Evolutionary conservation across 139 green algal species (phyloP).

Genomic region (Chlorella sp.): DNA sequence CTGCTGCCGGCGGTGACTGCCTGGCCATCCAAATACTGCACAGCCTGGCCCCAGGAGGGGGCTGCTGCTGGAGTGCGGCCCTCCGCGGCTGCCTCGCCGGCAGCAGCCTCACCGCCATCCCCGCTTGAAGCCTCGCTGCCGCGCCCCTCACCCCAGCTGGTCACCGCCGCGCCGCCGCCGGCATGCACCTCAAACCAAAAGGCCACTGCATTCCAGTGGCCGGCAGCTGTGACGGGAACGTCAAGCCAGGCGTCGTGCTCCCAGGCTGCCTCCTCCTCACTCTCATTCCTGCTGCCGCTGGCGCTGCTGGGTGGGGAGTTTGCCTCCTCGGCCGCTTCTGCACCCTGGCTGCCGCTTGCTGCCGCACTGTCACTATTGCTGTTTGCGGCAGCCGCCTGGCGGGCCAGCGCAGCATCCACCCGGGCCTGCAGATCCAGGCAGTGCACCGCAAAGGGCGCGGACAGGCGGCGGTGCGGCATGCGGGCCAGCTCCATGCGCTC

Average conservation of each 20-base stretch:
- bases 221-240: conserved; percentile 35
- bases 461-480: conserved; percentile 50
- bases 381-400: neutral
- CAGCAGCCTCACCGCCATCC: neutral
- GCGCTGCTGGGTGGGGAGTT: neutral
- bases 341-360: neutral
- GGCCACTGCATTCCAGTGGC: conserved; percentile 73
- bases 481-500: conserved; percentile 58
- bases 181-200: conserved; percentile 81
- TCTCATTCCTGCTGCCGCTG: neutral
- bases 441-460: conserved; percentile 54
- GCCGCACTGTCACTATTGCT: neutral
- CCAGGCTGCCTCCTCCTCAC: conserved; percentile 16
- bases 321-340: neutral
- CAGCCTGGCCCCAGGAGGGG: conserved; percentile 54
- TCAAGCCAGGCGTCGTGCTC: conserved; percentile 49
- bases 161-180: conserved; percentile 14
- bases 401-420: neutral
- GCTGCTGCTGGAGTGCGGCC: neutral
- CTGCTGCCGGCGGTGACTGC: conserved; percentile 15
- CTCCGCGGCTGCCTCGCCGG: too few species aligned
- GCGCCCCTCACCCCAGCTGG: conserved; percentile 1
- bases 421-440: conserved; percentile 68
- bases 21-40: conserved; percentile 66
- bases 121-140: neutral